These are phyloP conservation scores for Ceratobasidium sp. DNA, from an alignment of 1,284 basidiomycete genomes.

Conservation along the genomic window DNA sequence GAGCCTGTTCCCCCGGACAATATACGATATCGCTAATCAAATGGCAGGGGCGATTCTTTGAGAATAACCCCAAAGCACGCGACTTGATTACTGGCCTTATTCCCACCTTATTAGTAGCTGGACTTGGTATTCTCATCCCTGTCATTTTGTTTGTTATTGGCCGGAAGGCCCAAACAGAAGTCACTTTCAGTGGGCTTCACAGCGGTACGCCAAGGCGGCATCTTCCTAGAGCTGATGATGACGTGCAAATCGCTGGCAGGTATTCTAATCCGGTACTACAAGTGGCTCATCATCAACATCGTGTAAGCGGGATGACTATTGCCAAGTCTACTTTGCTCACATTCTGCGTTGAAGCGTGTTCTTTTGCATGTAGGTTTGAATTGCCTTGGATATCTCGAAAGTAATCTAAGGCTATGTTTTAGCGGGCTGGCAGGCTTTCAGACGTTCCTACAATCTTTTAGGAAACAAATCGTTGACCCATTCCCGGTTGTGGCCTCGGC, in stretches of 20 bases:
- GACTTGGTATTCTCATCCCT: slow-evolving; percentile 48
- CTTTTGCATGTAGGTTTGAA: slow-evolving; percentile 48
- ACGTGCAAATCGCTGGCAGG: slow-evolving; percentile 30
- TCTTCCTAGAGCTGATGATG: background rate
- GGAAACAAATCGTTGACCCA: slow-evolving; percentile 43
- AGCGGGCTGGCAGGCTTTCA: slow-evolving; percentile 81
- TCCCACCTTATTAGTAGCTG: slow-evolving; percentile 47
- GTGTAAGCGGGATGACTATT: background rate
- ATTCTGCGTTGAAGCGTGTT: slow-evolving; percentile 44
- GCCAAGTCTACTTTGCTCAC: background rate
- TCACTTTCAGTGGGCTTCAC: slow-evolving; percentile 50
- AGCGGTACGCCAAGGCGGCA: slow-evolving; percentile 39
- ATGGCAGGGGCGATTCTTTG: slow-evolving; percentile 40
- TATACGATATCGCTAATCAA: slow-evolving; percentile 1
- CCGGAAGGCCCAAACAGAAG: slow-evolving; percentile 50
- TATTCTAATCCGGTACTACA: slow-evolving; percentile 51
- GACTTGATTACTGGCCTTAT: slow-evolving; percentile 46
- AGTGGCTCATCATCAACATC: slow-evolving; percentile 41
- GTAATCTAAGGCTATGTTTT: slow-evolving; percentile 85
- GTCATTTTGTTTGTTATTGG: slow-evolving; percentile 48
- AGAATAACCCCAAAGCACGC: slow-evolving; percentile 42
- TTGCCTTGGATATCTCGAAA: slow-evolving; percentile 21
- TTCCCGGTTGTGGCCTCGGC: slow-evolving; percentile 46
- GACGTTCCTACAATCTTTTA: slow-evolving; percentile 69
- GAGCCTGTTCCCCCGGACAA: slow-evolving; percentile 21